Conservation (phyloP, 345 rosid genomes). For the Populus pruinosa region DNA sequence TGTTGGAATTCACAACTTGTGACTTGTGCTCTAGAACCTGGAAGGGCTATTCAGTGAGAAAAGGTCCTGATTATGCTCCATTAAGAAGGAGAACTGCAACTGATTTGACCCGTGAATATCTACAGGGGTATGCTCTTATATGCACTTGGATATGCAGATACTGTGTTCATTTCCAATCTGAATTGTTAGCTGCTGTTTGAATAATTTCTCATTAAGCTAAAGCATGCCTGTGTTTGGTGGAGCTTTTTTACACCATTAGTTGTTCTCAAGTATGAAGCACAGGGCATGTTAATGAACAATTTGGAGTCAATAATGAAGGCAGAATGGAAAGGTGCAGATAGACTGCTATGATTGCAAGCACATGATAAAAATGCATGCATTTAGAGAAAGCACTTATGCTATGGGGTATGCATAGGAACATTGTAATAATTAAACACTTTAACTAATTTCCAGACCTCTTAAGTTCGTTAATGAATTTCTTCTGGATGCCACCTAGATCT, state of each 20-base stretch:
- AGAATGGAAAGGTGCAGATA: no score
- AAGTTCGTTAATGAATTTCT: not conserved
- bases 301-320: not conserved
- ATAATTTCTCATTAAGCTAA: not conserved
- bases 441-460: not conserved
- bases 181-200: not conserved
- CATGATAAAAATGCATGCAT: not conserved
- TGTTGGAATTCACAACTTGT: not conserved
- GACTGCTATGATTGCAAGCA: not conserved
- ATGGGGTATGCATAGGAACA: not conserved
- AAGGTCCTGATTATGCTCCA: slow-evolving; percentile 83
- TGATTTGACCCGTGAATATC: slow-evolving; percentile 86
- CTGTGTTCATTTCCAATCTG: not conserved
- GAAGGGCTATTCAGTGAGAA: slow-evolving; percentile 75
- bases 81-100: slow-evolving; percentile 69
- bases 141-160: not conserved
- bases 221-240: not conserved
- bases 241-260: not conserved
- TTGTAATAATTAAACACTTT: not conserved
- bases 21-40: slow-evolving; percentile 48
- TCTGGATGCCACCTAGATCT: not conserved
- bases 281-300: not conserved
- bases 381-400: not conserved
- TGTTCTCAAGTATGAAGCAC: not conserved
- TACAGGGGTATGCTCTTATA: slow-evolving; percentile 52